phyloP scores from a whole-genome alignment of 2,329 filamentous ascomycete genomes.

The Monosporascus cannonballus region DNA sequence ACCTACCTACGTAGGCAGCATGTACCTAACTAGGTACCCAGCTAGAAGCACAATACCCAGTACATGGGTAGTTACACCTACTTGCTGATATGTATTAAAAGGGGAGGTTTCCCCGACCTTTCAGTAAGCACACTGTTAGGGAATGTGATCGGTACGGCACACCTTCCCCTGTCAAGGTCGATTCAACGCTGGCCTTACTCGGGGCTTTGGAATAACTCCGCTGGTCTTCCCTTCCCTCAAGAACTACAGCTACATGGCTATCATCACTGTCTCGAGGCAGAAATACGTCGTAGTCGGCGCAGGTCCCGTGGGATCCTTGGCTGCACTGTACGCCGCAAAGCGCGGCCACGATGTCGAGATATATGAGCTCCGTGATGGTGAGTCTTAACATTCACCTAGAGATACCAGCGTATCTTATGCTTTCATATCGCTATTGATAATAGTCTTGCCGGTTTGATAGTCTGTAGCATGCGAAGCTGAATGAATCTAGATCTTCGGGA shows the following conservation, averaged over 20 bases:
- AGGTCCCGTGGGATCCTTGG: conserved; percentile 86
- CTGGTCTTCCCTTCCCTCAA: too few relatives aligned
- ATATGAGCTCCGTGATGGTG: conserved; percentile 89
- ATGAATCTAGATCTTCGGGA: conserved; percentile 69
- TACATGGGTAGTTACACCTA: too few relatives aligned
- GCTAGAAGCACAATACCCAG: too few relatives aligned
- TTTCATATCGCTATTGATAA: too few relatives aligned
- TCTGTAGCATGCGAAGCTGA: conserved; percentile 3
- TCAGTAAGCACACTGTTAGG: too few relatives aligned
- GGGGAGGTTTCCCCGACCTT: too few relatives aligned
- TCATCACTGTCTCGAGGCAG: conserved; percentile 35
- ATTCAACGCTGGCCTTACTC: background rate
- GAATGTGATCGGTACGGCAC: background rate
- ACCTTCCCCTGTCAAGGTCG: background rate
- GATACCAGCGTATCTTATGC: conserved; percentile 4
- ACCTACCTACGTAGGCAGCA: too few relatives aligned
- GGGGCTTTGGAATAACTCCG: background rate
- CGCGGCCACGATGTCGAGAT: conserved; percentile 86
- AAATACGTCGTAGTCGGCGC: conserved; percentile 85
- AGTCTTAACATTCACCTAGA: conserved; percentile 25
- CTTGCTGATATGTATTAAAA: too few relatives aligned
- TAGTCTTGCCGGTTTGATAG: too few relatives aligned
- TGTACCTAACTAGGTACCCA: too few relatives aligned
- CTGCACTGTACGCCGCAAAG: conserved; percentile 85
- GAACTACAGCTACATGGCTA: background rate